Evolutionary conservation across 441 rosid species (phyloP), one percentile per base, ranked within the genome.

Genomic region (Capsella rubella): DNA sequence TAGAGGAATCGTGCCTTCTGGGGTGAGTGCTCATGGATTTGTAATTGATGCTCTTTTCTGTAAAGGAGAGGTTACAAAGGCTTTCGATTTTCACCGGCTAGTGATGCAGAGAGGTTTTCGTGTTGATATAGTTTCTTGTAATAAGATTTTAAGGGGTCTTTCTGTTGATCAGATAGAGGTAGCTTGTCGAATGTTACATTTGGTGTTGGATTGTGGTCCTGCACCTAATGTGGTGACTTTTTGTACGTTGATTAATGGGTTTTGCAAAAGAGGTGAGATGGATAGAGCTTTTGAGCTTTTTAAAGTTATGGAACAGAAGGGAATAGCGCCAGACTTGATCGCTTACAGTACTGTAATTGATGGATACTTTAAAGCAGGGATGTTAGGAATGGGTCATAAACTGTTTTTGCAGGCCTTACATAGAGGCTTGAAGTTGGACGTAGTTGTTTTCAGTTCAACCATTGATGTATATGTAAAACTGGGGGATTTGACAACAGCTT

Each of bases 151-250:
- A 50, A 82, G 59, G 57, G 40, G n/a, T 71, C 81, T 86, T 52
- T 81, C 76, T 0, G 18, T 51, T 66, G 56, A 69, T 71, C 67
- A 79, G 54, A 70, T 67, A 34, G 75, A 67, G 21, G 46, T 61
- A 61, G 86, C 86, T 70, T 57, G 68, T 51, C 58, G 2, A 29
- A 60, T 80, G 47, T 79, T 86, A 45, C 54, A 74, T 51, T 53
- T 73, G 77, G 12, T 84, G 18, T 55, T 80, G 21, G 29, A 21
- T 46, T 71, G 68, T 77, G 87, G 89, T 60, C 87, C 85, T 4
- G 53, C 34, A 49, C 87, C 87, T 11, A 84, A 50, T 72, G 83
- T 79, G 61, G 85, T 81, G 51, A 80, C 87, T 6, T 84, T 82
- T 67, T 60, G 84, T 45, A 84, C 84, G 8, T 40, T 84, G 82